Base-by-base conservation (phyloP, 345 rosid species). In the Salix suchowensis region DNA sequence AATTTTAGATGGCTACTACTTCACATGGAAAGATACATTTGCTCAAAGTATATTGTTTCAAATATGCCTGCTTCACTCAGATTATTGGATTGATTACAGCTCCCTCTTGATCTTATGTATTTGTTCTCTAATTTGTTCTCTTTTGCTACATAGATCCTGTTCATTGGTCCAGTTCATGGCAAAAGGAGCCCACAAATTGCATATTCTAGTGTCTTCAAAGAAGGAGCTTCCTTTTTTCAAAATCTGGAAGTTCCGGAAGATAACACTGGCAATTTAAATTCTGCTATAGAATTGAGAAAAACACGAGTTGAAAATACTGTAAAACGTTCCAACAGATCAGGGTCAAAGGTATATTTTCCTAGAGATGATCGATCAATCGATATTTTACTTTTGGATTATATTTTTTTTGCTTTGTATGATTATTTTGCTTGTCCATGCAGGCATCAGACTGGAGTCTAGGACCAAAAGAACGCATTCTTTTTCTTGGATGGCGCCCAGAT, bases 401-500 rank as follows among this genome's bases (percentile, higher is more conserved):
- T 71, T 65, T 74, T 65, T 74, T 60, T 67, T 69, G 66, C 70
- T 72, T 64, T 42, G 46, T 66, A 50, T 76, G 11, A 55, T 62
- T 78, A n/a, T 68, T 74, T 83, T 74, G 42, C 67, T 77, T 40
- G 39, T 79, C 55, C 76, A 73, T 68, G 48, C 82, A 91, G 96
- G 88, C 96, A 79, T 91, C 96, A 28, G 96, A 91, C 65, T 74
- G 80, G 62, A 79, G 82, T 73, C 76, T 72, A 69, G 99, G 98
- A 83, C 98, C 98, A 23, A 91, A 80, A 83, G 98, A 96, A 78
- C 86, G 84, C 74, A 84, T 96, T 84, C 91, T 96, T 74, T 74
- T 96, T 78, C 96, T 96, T 74, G 99, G 99, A 23, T 96, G 99
- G 99, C 97, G 98, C 52, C 82, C 94, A 23, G 97, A 91, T 82